These are phyloP conservation scores for Dalbergia cultrata DNA, from an alignment of 306 rosid species.

Conservation along the genomic window DNA sequence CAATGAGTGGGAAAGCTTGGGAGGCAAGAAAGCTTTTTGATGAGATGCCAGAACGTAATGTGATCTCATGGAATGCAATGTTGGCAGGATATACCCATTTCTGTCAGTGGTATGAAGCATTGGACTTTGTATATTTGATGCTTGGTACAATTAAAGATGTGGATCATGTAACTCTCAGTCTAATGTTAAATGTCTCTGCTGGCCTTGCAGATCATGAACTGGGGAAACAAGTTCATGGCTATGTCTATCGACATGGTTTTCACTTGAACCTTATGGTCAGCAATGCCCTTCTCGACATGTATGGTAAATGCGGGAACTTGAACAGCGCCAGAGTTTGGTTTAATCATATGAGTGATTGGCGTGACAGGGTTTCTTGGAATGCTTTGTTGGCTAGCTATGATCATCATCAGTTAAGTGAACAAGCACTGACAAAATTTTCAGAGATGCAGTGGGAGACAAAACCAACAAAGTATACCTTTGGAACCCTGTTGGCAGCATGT, in stretches of 20 bases:
- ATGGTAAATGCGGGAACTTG: constrained; percentile 81
- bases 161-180: constrained; percentile 66
- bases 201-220: constrained; percentile 65
- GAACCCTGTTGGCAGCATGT: constrained; percentile 69
- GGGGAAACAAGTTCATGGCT: constrained; percentile 78
- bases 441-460: constrained; percentile 77
- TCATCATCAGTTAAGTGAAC: constrained; percentile 61
- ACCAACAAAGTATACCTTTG: constrained; percentile 63
- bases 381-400: constrained; percentile 68
- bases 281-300: constrained; percentile 85
- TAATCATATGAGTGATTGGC: constrained; percentile 65
- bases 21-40: constrained; percentile 69
- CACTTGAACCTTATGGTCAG: constrained; percentile 59
- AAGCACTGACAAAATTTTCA: constrained; percentile 64
- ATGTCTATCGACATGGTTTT: constrained; percentile 61
- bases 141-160: constrained; percentile 40
- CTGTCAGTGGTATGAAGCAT: constrained; percentile 64
- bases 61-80: constrained; percentile 89
- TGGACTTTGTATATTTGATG: constrained; percentile 65
- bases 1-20: constrained; percentile 61
- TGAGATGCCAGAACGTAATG: constrained; percentile 75
- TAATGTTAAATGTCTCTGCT: constrained; percentile 64
- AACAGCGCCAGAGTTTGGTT: constrained; percentile 67
- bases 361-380: constrained; percentile 77
- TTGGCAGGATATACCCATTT: constrained; percentile 63